These are phyloP conservation scores for Suillus clintonianus DNA, from an alignment of 768 basidiomycete genomes.

Conservation along the genomic window DNA sequence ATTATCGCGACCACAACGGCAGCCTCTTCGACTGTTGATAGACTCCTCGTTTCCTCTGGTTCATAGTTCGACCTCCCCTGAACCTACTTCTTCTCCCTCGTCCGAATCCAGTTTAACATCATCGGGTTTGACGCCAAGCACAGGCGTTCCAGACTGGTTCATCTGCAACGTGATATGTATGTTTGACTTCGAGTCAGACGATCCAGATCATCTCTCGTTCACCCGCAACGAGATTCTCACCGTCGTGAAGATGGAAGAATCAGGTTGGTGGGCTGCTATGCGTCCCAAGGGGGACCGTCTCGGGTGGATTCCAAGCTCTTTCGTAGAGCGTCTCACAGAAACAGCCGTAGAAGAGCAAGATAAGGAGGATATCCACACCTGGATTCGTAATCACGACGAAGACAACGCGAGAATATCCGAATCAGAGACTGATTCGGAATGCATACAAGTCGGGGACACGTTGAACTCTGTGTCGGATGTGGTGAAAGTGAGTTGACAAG, in stretches of 20 bases:
- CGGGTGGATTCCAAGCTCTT: slow-evolving; percentile 80
- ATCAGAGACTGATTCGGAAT: neutral
- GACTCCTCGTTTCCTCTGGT: slow-evolving; percentile 36
- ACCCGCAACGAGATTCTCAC: slow-evolving; percentile 66
- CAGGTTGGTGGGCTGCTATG: slow-evolving; percentile 85
- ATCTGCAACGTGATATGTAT: slow-evolving; percentile 53
- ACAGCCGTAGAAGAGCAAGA: neutral
- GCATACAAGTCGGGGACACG: neutral
- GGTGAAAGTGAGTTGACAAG: neutral
- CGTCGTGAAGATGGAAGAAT: slow-evolving; percentile 65
- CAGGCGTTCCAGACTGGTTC: slow-evolving; percentile 32
- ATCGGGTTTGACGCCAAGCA: slow-evolving; percentile 31
- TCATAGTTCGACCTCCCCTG: slow-evolving; percentile 36
- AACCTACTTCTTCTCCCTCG: slow-evolving; percentile 20
- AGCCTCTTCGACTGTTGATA: slow-evolving; percentile 31
- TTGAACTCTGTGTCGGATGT: neutral
- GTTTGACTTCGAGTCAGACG: slow-evolving; percentile 66
- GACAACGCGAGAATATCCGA: slow-evolving; percentile 41
- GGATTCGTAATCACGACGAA: slow-evolving; percentile 46
- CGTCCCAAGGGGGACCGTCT: slow-evolving; percentile 49
- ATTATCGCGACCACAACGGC: slow-evolving; percentile 12
- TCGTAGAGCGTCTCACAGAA: slow-evolving; percentile 51
- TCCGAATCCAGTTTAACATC: slow-evolving; percentile 5
- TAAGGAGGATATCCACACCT: slow-evolving; percentile 4
- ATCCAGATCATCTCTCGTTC: slow-evolving; percentile 64